Evolutionary conservation across 179 eudicot species (phyloP), one percentile per base, ranked within the genome.

Genomic region (Carnegiea gigantea): DNA sequence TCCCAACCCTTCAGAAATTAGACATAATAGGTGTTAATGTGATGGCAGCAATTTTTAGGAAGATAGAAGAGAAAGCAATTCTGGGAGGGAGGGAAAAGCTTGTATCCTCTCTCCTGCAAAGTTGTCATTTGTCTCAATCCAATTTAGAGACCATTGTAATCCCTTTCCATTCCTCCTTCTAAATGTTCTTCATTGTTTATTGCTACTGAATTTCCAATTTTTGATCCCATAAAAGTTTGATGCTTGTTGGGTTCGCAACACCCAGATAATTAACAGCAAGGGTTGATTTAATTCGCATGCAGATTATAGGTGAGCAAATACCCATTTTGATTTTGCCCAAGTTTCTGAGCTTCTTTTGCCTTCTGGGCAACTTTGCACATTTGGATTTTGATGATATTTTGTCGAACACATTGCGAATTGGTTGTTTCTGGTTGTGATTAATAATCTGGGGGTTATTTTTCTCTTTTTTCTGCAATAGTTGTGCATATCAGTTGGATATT

Each of bases 281-380:
- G 73, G 70, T 53, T 71, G 76, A 33, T 71, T 20, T 1, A 51
- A 51, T 53, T n/a, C 59, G 21, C 75, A 49, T 49, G 74, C 30
- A 79, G 44, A 12, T 77, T 40, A 4, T n/a, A 36, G 71, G 70
- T 60, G 33, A 62, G 54, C 72, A 24, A 72, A 59, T 80, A 38
- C 72, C 82, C 72, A 72, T 73, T 36, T 80, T 21, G 23, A 54
- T 33, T 79, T 51, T 38, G 46, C 18, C 3, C 5, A 80, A 43
- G 15, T 26, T 26, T 73, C 0, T 24, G 72, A 57, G 9, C 14
- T 44, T 30, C 18, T 62, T 18, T 4, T 40, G 40, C 64, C 20
- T 30, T 44, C 20, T 60, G 62, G 62, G 12, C 18, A 73, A 20
- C 24, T 67, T 28, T 77, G 54, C 44, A 21, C 78, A 60, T 68